Evolutionary conservation across 306 rosid species (phyloP), one percentile per base, ranked within the genome.

Genomic region (Casuarina cunninghamiana): DNA sequence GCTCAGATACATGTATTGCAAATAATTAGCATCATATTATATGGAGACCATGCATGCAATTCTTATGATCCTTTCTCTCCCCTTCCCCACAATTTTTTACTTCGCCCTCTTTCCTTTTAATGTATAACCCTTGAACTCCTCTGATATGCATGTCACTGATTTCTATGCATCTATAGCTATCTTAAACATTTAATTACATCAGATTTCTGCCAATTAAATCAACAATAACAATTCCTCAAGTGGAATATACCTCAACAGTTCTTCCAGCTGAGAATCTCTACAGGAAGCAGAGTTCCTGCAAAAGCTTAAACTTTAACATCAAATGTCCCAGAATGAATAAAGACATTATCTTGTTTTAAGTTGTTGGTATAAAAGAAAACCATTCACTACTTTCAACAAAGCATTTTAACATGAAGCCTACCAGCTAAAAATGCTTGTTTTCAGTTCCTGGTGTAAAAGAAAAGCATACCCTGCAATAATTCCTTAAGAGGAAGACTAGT

Each of bases 241-340:
- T 50, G 53, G 68, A 75, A 45, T 26, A 55, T 72, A 94, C 98
- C 98, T 91, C 86, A 94, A 79, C 16, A 94, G 86, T 82, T 94
- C 98, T 84, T 91, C 96, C 15, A 69, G 74, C 80, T 85, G 90
- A 78, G 84, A 82, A 72, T 73, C 89, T 84, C 85, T 87, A 50
- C 62, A 80, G 68, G 82, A 77, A 44, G 77, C 41, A 61, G 74
- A 80, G 67, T 81, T 88, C 92, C 97, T 93, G 96, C 86, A 79
- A 80, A 72, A 77, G 46, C 42, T 45, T 77, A 76, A 75, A 78
- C 76, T 78, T 55, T 16, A 43, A 75, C 46, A 51, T 77, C 75
- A 77, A 66, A 15, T 46, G 11, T 49, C 67, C 43, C n/a, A 73
- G 3, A 5, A 42, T 58, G 3, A 12, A 57, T 58, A n/a, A 74